Base-by-base conservation (phyloP, 352 stramenopile genomes). In the Pythium plurisporium region DNA sequence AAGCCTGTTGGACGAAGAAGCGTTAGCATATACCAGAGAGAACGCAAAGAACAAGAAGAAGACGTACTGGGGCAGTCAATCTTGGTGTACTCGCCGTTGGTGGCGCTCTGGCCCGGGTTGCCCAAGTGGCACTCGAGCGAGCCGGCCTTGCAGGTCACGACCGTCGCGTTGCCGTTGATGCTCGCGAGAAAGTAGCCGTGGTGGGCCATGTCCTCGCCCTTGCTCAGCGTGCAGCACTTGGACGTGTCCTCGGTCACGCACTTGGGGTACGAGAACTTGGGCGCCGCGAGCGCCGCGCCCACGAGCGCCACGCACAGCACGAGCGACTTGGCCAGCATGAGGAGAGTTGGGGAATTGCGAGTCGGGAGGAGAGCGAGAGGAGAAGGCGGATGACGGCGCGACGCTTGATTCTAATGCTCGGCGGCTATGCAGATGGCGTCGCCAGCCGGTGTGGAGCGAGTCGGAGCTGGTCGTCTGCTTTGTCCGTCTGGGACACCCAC, bases 101-200 rank as follows among this genome's bases (percentile, higher is more conserved):
- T 64, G 5, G 74, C 76, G 25, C 67, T 72, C 58, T 82, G 64
- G 52, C 67, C 73, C 5, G 80, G 76, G 67, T 90, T 88, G 42
- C 79, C 77, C 23, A 64, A 50, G 30, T 76, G 76, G 66, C 80
- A 90, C 49, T 70, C 65, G 62, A 90, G 65, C 31, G 49, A 56
- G 50, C 72, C 71, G 40, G 74, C 62, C 34, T 64, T 70, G 67
- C 80, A 90, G 26, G 80, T 90, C 63, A 90, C 72, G 44, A 84
- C 75, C 50, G 79, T 78, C 49, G 76, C 74, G 31, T 70, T 66
- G 11, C 71, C 70, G 40, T 74, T 57, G 37, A 86, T 26, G 33
- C 55, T 48, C 34, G 83, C 55, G 27, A 88, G 72, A 11, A 83
- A 60, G 65, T 85, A 87, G 26, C 80, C 80, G 26, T 67, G 80